Evolutionary conservation across 176 grass and related monocot species (phyloP).

Genomic region (Triticum dicoccoides): DNA sequence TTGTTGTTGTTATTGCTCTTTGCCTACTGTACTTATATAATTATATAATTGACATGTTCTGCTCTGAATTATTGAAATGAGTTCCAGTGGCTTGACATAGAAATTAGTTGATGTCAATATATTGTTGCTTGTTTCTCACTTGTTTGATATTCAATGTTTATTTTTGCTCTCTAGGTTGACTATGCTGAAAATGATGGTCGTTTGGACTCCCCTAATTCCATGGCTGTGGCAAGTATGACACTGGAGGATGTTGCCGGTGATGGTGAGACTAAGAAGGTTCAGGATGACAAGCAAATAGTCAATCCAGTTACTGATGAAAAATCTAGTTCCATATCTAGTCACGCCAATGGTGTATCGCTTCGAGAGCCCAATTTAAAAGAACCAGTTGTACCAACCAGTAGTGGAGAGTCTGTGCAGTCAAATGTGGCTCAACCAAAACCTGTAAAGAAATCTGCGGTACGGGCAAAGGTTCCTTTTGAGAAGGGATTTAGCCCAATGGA

Average conservation of each 20-base stretch:
- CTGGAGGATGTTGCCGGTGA: conserved; percentile 38
- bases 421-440: conserved; percentile 49
- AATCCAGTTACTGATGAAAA: conserved; percentile 19
- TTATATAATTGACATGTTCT: background rate
- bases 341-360: background rate
- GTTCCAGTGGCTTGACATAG: background rate
- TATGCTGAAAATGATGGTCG: conserved; percentile 37
- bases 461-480: conserved; percentile 88
- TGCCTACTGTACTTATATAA: background rate
- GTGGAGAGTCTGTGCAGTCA: conserved; percentile 22
- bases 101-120: background rate
- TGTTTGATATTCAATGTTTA: conserved; percentile 6
- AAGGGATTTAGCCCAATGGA: conserved; percentile 95
- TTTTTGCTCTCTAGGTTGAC: conserved; percentile 43
- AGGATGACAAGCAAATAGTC: background rate
- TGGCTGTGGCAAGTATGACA: conserved; percentile 53
- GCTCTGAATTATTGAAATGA: background rate
- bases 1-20: background rate
- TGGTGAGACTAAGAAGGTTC: conserved; percentile 20
- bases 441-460: conserved; percentile 51
- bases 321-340: conserved; percentile 25
- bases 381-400: conserved; percentile 22
- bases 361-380: conserved; percentile 18
- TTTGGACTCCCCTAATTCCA: conserved; percentile 66
- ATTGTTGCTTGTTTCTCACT: background rate